These are phyloP conservation scores for Trichaptum fuscoviolaceum DNA, from an alignment of 768 basidiomycete genomes.

Conservation along the genomic window DNA sequence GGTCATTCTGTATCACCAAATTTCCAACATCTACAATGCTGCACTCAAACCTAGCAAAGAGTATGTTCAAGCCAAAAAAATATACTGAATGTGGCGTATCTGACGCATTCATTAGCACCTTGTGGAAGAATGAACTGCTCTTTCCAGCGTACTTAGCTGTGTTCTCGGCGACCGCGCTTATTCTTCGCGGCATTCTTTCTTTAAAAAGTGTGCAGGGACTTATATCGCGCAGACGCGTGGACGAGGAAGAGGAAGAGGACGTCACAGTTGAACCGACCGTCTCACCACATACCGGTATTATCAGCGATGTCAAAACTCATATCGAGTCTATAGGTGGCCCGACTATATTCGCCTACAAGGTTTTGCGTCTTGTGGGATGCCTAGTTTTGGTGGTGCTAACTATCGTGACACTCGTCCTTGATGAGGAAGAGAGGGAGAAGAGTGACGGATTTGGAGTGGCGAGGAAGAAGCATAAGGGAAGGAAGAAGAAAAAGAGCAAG, in stretches of 20 bases:
- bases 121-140: slow-evolving; percentile 18
- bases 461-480: slow-evolving; percentile 22
- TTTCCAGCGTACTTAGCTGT: slow-evolving; percentile 33
- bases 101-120: not conserved
- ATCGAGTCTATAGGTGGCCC: slow-evolving; percentile 40
- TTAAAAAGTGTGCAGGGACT: slow-evolving; percentile 14
- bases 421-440: slow-evolving; percentile 21
- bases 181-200: slow-evolving; percentile 24
- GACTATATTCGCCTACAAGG: slow-evolving; percentile 41
- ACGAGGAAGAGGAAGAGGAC: slow-evolving; percentile 14
- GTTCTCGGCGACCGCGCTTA: slow-evolving; percentile 29
- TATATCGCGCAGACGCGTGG: slow-evolving; percentile 6
- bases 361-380: slow-evolving; percentile 40
- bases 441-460: slow-evolving; percentile 3
- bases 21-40: not conserved
- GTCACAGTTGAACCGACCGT: slow-evolving; percentile 11
- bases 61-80: not conserved
- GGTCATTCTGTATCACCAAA: not conserved
- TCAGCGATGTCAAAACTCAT: slow-evolving; percentile 33
- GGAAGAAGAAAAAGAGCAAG: slow-evolving; percentile 20
- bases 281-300: slow-evolving; percentile 23
- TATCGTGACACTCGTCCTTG: slow-evolving; percentile 34
- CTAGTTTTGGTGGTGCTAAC: slow-evolving; percentile 46
- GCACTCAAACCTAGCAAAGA: not conserved
- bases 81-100: not conserved